Evolutionary conservation across 2,329 filamentous ascomycete species (phyloP), one percentile per base, ranked within the genome.

Genomic region (Fusarium udum): DNA sequence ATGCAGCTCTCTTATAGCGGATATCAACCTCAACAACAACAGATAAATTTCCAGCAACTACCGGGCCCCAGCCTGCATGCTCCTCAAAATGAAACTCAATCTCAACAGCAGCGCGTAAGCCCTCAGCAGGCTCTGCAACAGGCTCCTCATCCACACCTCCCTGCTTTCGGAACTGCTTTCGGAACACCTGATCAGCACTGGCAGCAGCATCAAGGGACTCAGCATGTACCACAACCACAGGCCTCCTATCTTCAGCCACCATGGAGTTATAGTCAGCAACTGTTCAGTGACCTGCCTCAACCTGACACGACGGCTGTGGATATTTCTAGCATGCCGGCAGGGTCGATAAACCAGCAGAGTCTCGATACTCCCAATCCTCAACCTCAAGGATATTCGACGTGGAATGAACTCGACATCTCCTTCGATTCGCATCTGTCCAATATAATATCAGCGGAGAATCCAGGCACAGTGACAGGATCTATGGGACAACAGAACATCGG

Each of bases 1-100:
- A 18, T 13, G 12, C 42, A 26, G 11, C 3, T 20, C 42, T 7
- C 16, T 8, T 13, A 18, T 45, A 8, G 24, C 16, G 16, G 18
- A 26, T 26, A 8, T 45, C 24, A 45, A 45, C 11, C 16, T 18
- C n/a, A 13, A 18, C 20, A 9, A n/a, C 42, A 43, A 43, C 6
- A 18, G 10, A 1, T 7, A 9, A 43, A 8, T 26, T 20, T 4
- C 18, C 11, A 20, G 43, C 43, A 46, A 46, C 7, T 3, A 20
- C 8, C 26, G 24, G 7, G 0, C 42, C 0, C 18, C 0, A 1
- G 2, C 18, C 43, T 20, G 13, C 18, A 46, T 16, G 13, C 8
- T 16, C 43, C 18, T 46, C 7, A 46, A 2, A 28, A 22, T 20
- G 43, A 2, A 10, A 45, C 12, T 9, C 43, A 26, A 26, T 26